Base-by-base conservation (phyloP, 768 basidiomycete genomes). In the Xerocomellus dryophilus region DNA sequence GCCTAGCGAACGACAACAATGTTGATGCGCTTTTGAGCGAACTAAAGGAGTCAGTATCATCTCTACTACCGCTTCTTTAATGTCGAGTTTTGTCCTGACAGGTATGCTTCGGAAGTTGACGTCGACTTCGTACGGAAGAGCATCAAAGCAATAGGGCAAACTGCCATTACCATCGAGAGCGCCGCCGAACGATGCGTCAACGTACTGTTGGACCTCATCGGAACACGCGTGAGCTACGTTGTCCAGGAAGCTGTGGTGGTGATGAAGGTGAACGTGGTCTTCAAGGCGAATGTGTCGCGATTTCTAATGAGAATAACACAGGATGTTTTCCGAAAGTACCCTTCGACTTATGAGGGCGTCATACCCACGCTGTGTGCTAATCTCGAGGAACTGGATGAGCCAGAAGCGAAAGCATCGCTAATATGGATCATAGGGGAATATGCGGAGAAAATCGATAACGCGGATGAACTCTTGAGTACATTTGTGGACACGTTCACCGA, bases 391-490 rank as follows among this genome's bases (percentile, higher is more conserved):
- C 76, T 99, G 31, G 96, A 98, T 64, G 97, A 99, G 66, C 97
- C 96, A 10, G 96, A 99, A 68, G 96, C 97, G 2, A 98, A 98
- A 67, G 92, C 95, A 1, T 95, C 95, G 3, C 77, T 99, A 46
- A 98, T 99, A 68, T 99, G 97, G 96, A 98, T 99, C 63, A 94
- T 98, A 61, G 96, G 96, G 52, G 94, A 98, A 74, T 98, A 99
- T 63, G 94, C 96, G 4, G 88, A 89, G 71, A 96, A 93, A 74
- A 98, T 98, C 59, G 93, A 95, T 61, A 99, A 99, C 59, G 94
- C 96, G 4, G 93, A 91, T 67, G 95, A 98, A 62, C 78, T 99
- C 21, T 76, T 98, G 60, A 81, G 83, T 14, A 86, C 88, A 46
- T 98, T 97, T 68, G 88, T 99, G 20, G 92, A 96, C 51, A 79